Evolutionary conservation across 768 basidiomycete species (phyloP), one percentile per base, ranked within the genome.

Genomic region (Punctularia strigosozonata): DNA sequence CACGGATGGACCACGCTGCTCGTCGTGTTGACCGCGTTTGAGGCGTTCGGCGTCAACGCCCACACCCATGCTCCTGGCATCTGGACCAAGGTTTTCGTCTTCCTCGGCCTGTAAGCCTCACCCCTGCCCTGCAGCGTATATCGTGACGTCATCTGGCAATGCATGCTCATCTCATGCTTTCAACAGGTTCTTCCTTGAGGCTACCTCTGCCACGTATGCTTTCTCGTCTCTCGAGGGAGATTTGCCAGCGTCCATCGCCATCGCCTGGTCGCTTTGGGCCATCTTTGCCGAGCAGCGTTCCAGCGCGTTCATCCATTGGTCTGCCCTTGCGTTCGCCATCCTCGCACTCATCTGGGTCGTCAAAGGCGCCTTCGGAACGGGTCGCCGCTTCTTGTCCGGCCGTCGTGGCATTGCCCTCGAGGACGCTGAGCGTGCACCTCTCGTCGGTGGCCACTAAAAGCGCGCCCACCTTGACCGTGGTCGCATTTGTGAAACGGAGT

Each of bases 61-160:
- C 53, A 66, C 43, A 58, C 54, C 42, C 64, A 82, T 41, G 60
- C 54, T 23, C 79, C 87, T 3, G 88, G 90, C 28, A 62, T 90
- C 41, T 90, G 87, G 80, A 92, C 89, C 54, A 91, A 92, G 54
- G 79, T 94, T 53, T 89, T 92, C 49, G 94, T 91, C 42, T 91
- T 95, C 77, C 77, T 97, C 21, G 85, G 73, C 31, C 65, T 94
- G 77, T 86, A 61, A 51, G 81, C 63, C 4, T 21, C 15, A 39
- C 37, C 19, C 42, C 36, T 30, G 28, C 28, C 15, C 28, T 30
- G 28, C 15, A 10, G 28, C 10, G 15, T 30, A 15, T 42, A 41
- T 44, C 25, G 48, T 41, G 14, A 36, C 28, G 23, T 15, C 39
- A 25, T 26, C 13, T 41, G 15, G 31, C 23, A n/a, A 7, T 28